phyloP scores from a whole-genome alignment of 2,329 filamentous ascomycete species.

The Fusarium nurragi region DNA sequence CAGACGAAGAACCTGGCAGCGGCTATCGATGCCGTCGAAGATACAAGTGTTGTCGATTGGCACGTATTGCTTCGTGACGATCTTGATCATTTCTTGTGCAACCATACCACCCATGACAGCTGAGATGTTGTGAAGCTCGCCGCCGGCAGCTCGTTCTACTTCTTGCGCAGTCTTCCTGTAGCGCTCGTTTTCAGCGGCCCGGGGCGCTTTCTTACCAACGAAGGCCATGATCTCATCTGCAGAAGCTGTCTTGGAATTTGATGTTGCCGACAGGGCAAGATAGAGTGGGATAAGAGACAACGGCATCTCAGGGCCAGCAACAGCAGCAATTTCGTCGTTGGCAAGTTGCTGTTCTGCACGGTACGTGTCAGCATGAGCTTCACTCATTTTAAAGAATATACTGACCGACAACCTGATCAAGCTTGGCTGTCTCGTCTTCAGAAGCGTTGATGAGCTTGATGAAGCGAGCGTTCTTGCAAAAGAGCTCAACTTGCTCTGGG shows the following conservation, averaged over 20 bases:
- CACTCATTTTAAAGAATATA: slow-evolving; percentile 5
- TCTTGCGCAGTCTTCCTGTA: slow-evolving; percentile 68
- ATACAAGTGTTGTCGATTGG: slow-evolving; percentile 77
- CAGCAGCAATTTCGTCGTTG: slow-evolving; percentile 63
- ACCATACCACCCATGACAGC: slow-evolving; percentile 89
- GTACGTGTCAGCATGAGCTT: neutral
- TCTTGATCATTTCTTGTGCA: slow-evolving; percentile 96
- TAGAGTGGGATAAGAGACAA: slow-evolving; percentile 75
- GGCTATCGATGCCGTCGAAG: slow-evolving; percentile 73
- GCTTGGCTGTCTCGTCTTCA: slow-evolving; percentile 54
- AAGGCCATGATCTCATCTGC: slow-evolving; percentile 63
- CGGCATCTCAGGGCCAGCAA: slow-evolving; percentile 57
- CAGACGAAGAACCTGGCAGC: slow-evolving; percentile 66
- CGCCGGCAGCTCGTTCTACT: slow-evolving; percentile 78
- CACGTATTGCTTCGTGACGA: slow-evolving; percentile 78
- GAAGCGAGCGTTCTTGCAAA: slow-evolving; percentile 95
- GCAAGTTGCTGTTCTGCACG: slow-evolving; percentile 61
- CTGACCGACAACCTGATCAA: slow-evolving; percentile 66
- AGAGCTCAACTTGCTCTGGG: slow-evolving; percentile 81
- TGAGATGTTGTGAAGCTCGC: slow-evolving; percentile 92
- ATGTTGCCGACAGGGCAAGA: slow-evolving; percentile 68
- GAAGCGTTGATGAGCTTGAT: slow-evolving; percentile 81
- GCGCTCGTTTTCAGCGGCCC: slow-evolving; percentile 60
- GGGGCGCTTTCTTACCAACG: slow-evolving; percentile 56
- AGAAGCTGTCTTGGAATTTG: slow-evolving; percentile 56